A percentile compares a stretch with the other conserved stretches of the same genome.
These are phyloP conservation scores for Alternaria longipes DNA, from an alignment of 2,329 filamentous ascomycete species.

Conservation along the genomic window DNA sequence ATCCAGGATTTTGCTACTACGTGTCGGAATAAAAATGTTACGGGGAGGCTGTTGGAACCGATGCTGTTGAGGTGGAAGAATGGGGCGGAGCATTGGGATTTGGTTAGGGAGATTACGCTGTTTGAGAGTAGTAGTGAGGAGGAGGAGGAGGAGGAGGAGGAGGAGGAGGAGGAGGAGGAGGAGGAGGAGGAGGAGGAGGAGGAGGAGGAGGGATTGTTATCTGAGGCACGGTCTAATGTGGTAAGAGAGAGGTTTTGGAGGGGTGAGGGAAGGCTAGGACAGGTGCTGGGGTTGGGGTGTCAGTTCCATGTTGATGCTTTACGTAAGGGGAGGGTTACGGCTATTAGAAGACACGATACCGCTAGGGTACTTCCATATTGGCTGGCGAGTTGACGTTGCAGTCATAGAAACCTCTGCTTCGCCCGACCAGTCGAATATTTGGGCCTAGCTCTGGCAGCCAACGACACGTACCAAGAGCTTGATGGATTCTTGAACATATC, in stretches of 20 bases:
- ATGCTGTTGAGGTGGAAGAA: slow-evolving; percentile 37
- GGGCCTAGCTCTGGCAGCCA: no score
- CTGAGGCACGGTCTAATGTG: background rate
- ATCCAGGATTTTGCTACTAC: slow-evolving; percentile 34
- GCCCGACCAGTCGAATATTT: no score
- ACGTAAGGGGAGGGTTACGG: background rate
- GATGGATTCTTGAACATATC: no score
- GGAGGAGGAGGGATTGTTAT: no score
- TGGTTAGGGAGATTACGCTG: slow-evolving; percentile 31
- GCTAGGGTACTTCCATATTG: no score
- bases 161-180: no score
- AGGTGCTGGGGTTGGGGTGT: slow-evolving; percentile 35
- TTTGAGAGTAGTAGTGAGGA: background rate
- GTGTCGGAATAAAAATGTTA: slow-evolving; percentile 37
- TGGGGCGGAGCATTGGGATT: slow-evolving; percentile 29
- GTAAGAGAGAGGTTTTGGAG: slow-evolving; percentile 18
- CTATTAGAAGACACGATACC: no score
- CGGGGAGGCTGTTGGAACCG: slow-evolving; percentile 30
- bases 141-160: no score
- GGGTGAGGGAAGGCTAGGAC: slow-evolving; percentile 22
- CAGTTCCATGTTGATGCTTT: slow-evolving; percentile 36
- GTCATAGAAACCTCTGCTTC: no score
- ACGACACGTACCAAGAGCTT: no score
- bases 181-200: no score
- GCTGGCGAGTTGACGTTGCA: no score